Evolutionary conservation across 2,329 filamentous ascomycete genomes (phyloP), one percentile per base, ranked within the genome.

Genomic region (Fusarium sterilihyphosum): DNA sequence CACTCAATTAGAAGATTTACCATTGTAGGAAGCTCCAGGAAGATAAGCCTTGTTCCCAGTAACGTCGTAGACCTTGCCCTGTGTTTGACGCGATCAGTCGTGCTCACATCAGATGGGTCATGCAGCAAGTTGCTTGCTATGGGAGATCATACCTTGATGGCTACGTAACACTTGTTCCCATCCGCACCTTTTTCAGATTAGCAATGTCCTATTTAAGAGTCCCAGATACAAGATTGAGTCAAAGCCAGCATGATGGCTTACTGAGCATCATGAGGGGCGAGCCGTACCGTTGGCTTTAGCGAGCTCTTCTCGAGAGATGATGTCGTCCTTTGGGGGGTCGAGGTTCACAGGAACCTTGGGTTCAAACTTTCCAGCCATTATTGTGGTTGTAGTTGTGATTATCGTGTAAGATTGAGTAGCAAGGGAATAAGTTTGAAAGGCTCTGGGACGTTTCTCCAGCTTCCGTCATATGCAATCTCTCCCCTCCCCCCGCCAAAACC

Each of bases 21-120:
- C 93, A 78, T 94, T 89, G 83, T 99, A 99, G 73, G 92, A 91
- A 54, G 94, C 95, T 31, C 91, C 92, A 16, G 93, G 91, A 53
- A 91, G 91, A 82, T 99, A 99, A 22, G 93, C 91, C 74, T 93
- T 91, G 83, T 98, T 99, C 59, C 92, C 93, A 31, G 91, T 94
- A 70, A 99, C 96, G 80, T 99, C 96, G 80, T 98, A 99, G 60
- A 99, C 92, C 70, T 93, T 94, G 77, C 96, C 96, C 92, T 98
- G 67, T 62, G 59, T 58, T 47, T 38, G 53, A 54, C 38, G 65
- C n/a, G 54, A 29, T 71, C 57, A 75, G 75, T 37, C 26, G 37
- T 60, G 73, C 22, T 49, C 43, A 18, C 37, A 40, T 29, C 24
- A 41, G 35, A 41, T 47, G 26, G 33, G 49, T 50, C 53, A 50